These are phyloP conservation scores for Fusarium neocosmosporiellum DNA, from an alignment of 2,329 filamentous ascomycete species.

Conservation along the genomic window DNA sequence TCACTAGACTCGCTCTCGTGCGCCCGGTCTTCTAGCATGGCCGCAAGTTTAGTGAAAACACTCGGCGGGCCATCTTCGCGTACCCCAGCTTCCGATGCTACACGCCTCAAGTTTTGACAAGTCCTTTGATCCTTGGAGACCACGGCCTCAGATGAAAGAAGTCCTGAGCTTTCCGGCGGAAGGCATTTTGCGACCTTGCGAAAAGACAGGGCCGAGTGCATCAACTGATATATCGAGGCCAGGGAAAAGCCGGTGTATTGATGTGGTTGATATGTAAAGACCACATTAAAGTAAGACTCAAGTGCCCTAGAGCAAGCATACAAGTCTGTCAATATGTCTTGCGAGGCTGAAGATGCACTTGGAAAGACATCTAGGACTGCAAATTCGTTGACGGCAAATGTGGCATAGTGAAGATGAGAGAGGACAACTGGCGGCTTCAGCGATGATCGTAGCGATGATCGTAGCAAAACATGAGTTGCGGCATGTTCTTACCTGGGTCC, in stretches of 20 bases:
- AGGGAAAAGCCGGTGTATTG: not conserved
- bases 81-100: not conserved
- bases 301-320: not conserved
- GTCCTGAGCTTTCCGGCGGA: not conserved
- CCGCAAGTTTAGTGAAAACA: not conserved
- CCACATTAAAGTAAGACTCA: not conserved
- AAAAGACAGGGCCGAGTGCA: not conserved
- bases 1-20: not conserved
- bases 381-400: not conserved
- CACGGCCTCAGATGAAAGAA: not conserved
- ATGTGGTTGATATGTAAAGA: not conserved
- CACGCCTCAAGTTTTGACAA: not conserved
- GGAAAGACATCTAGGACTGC: not conserved
- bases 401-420: not conserved
- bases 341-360: not conserved
- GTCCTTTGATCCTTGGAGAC: not conserved
- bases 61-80: not conserved
- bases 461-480: too few species aligned
- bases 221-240: not conserved
- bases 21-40: not conserved
- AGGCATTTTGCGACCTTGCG: not conserved
- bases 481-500: not conserved
- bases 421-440: not conserved
- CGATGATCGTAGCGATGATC: not conserved
- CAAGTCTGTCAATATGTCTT: not conserved